Base-by-base conservation (phyloP, 1,284 basidiomycete species). In the Rhodotorula sp. region DNA sequence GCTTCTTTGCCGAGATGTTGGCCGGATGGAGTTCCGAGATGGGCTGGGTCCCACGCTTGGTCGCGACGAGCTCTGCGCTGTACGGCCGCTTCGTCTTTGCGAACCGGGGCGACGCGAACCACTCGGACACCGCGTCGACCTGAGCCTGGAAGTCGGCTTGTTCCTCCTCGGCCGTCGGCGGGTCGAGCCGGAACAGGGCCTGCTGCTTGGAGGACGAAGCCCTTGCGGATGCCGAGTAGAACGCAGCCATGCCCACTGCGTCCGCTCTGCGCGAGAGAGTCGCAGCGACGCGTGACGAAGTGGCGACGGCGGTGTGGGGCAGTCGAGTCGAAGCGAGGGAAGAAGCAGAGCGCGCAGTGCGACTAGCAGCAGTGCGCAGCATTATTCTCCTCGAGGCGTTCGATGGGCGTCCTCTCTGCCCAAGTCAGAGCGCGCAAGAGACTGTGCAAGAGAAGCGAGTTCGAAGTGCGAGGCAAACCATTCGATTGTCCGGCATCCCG, bases 1-100 rank as follows among this genome's bases (percentile, higher is more conserved):
- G 86, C 82, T 96, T 96, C 84, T 93, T 87, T 14, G 93, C 89
- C 16, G 91, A 86, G 29, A 93, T 81, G 4, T 90, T 89, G 5
- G 89, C 88, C 12, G 88, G 89, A 51, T 81, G 80, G n/a, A 91
- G 86, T 3, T 91, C 89, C 46, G 90, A 84, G 20, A 91, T 86
- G 8, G 91, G 90, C 49, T 93, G 83, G n/a, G 90, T 90, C 5
- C 93, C 93, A 77, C 94, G 91, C 83, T 96, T 96, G 26, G 90
- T 88, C 10, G 89, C 92, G 72, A 96, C 90, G 64, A 88, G 86
- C 46, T 87, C 86, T 8, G 92, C 86, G 26, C 88, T 84, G 81
- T 96, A 96, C 0, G 92, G 88, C 26, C 93, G 86, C 79, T 88
- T 89, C 70, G 91, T 86, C 67, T 84, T 84, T 52, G 86, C 84